Conservation (phyloP, 768 basidiomycete genomes). For the Boletus barrowsii region DNA sequence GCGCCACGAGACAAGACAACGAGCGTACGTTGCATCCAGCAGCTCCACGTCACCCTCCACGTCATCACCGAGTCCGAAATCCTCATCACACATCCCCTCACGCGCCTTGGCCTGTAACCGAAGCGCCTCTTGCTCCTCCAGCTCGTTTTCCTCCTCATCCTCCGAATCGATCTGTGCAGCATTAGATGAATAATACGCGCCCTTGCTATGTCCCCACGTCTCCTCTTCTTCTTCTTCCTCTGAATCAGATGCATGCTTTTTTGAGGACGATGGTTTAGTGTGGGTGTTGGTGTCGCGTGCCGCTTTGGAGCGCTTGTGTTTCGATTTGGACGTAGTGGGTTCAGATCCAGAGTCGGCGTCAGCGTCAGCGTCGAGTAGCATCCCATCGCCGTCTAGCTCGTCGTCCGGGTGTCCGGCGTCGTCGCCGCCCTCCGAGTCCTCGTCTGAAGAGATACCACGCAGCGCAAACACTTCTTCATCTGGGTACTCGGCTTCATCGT, state of each 20-base stretch:
- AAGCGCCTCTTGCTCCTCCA: constrained; percentile 86
- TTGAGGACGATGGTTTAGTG: constrained; percentile 9
- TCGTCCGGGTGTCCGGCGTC: constrained; percentile 36
- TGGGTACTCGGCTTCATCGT: constrained; percentile 41
- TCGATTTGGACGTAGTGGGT: constrained; percentile 12
- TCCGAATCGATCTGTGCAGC: constrained; percentile 77
- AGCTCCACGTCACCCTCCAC: constrained; percentile 35
- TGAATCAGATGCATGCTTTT: constrained; percentile 15
- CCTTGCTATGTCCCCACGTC: constrained; percentile 78
- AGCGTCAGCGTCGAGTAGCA: constrained; percentile 17
- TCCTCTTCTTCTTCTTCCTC: constrained; percentile 54
- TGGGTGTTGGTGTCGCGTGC: constrained; percentile 15
- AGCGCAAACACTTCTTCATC: constrained; percentile 74
- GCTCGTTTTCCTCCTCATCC: constrained; percentile 83
- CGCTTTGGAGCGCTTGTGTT: constrained; percentile 5
- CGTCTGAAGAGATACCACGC: constrained; percentile 47
- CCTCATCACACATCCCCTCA: constrained; percentile 68
- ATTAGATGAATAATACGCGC: constrained; percentile 85
- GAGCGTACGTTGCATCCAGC: constrained; percentile 29
- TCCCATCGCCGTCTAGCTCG: constrained; percentile 18
- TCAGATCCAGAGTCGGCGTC: background rate
- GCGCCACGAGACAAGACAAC: background rate
- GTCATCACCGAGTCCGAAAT: constrained; percentile 78
- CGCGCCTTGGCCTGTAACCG: constrained; percentile 74
- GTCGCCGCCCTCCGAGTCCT: constrained; percentile 29